Evolutionary conservation across 495 filamentous ascomycete genomes (phyloP).

Genomic region (Daldinia concentrica): DNA sequence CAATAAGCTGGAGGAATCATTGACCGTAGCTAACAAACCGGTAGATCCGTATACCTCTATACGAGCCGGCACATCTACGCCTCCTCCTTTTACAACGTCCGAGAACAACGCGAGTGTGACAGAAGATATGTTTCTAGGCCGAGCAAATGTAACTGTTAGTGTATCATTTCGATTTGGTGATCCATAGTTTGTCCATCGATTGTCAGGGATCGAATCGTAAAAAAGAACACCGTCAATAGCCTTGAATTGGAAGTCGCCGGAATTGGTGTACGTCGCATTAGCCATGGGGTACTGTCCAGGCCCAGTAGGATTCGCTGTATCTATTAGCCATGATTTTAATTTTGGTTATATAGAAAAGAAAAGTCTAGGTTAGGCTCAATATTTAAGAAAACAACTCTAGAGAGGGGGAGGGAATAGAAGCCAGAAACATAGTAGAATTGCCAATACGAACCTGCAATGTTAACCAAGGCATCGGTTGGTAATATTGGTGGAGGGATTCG

Average conservation of each 20-base stretch:
- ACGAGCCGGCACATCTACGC: conserved; percentile 48
- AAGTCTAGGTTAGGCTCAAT: not conserved
- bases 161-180: conserved; percentile 50
- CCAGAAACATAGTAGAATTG: not conserved
- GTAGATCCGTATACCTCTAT: conserved; percentile 50
- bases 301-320: conserved; percentile 51
- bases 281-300: conserved; percentile 50
- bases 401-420: no score
- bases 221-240: conserved; percentile 57
- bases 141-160: conserved; percentile 52
- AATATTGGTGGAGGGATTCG: conserved; percentile 32
- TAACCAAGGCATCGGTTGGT: conserved; percentile 42
- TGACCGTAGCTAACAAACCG: conserved; percentile 42
- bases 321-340: conserved; percentile 6
- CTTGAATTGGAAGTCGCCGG: conserved; percentile 50
- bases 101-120: conserved; percentile 53
- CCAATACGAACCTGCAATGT: conserved; percentile 48
- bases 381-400: not conserved
- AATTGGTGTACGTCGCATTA: conserved; percentile 49
- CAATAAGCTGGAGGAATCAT: conserved; percentile 42
- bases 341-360: not conserved
- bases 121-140: conserved; percentile 50
- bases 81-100: conserved; percentile 51
- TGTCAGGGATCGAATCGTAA: conserved; percentile 55
- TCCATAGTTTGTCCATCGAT: conserved; percentile 58